These are phyloP conservation scores for Beta vulgaris DNA, from an alignment of 148 eudicot species.

Conservation along the genomic window DNA sequence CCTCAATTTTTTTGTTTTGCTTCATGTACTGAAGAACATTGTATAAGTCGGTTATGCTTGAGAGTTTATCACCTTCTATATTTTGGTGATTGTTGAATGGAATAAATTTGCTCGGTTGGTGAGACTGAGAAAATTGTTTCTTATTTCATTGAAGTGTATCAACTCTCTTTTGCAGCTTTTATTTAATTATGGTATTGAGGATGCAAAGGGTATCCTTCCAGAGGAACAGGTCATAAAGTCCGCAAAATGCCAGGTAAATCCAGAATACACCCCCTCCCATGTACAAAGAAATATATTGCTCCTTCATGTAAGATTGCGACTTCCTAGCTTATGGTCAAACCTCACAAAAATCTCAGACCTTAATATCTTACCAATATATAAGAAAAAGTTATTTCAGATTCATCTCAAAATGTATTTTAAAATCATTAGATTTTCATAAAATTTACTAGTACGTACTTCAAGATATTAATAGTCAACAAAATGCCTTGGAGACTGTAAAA, in stretches of 20 bases:
- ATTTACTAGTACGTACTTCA: too few species aligned
- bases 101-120: background rate
- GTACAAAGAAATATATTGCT: too few species aligned
- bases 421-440: too few species aligned
- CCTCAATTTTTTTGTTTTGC: background rate
- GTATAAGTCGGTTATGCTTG: background rate
- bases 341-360: too few species aligned
- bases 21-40: background rate
- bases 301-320: too few species aligned
- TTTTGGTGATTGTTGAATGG: background rate
- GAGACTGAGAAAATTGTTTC: background rate
- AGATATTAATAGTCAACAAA: too few species aligned
- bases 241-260: constrained; percentile 80
- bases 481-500: too few species aligned
- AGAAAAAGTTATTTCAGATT: too few species aligned
- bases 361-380: too few species aligned
- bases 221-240: constrained; percentile 68
- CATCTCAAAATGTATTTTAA: too few species aligned
- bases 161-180: constrained; percentile 62
- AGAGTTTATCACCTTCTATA: background rate
- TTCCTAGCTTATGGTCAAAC: too few species aligned
- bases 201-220: constrained; percentile 62
- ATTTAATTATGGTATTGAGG: constrained; percentile 52
- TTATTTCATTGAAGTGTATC: constrained; percentile 24
- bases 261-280: background rate